A percentile compares a stretch with the other conserved stretches of the same genome.
phyloP scores from a whole-genome alignment of 192 early-diverging fungal species.

The Ramicandelaber brevisporus region DNA sequence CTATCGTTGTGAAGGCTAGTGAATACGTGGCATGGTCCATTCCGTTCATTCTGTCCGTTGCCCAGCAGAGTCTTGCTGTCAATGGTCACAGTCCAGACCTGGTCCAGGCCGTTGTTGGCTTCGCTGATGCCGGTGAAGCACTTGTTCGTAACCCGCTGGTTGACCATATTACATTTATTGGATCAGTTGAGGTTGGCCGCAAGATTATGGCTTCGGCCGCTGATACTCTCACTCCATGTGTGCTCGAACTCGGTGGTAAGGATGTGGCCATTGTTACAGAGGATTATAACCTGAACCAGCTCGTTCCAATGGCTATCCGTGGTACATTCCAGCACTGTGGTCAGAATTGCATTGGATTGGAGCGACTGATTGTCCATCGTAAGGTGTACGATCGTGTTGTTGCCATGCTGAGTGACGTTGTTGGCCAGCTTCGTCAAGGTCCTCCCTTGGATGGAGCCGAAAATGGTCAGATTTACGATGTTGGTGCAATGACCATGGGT shows the following conservation, averaged over 20 bases:
- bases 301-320: slow-evolving; percentile 49
- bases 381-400: slow-evolving; percentile 40
- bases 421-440: slow-evolving; percentile 38
- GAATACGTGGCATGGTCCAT: slow-evolving; percentile 71
- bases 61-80: slow-evolving; percentile 31
- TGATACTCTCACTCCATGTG: slow-evolving; percentile 43
- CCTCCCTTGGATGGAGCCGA: slow-evolving; percentile 34
- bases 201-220: slow-evolving; percentile 48
- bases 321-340: slow-evolving; percentile 69
- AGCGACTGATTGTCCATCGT: slow-evolving; percentile 54
- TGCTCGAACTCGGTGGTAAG: slow-evolving; percentile 81
- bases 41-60: slow-evolving; percentile 31
- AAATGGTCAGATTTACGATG: slow-evolving; percentile 25
- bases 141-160: slow-evolving; percentile 27
- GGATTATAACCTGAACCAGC: slow-evolving; percentile 37
- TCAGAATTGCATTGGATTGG: slow-evolving; percentile 77
- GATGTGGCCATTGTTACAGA: slow-evolving; percentile 60
- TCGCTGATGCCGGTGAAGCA: slow-evolving; percentile 53
- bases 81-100: slow-evolving; percentile 55
- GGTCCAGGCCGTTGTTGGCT: slow-evolving; percentile 56
- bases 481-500: slow-evolving; percentile 65
- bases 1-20: slow-evolving; percentile 57
- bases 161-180: slow-evolving; percentile 68
- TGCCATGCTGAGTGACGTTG: slow-evolving; percentile 23
- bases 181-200: slow-evolving; percentile 58